Evolutionary conservation across 2,329 filamentous ascomycete genomes (phyloP), one percentile per base, ranked within the genome.

Genomic region (Aspergillus felis): DNA sequence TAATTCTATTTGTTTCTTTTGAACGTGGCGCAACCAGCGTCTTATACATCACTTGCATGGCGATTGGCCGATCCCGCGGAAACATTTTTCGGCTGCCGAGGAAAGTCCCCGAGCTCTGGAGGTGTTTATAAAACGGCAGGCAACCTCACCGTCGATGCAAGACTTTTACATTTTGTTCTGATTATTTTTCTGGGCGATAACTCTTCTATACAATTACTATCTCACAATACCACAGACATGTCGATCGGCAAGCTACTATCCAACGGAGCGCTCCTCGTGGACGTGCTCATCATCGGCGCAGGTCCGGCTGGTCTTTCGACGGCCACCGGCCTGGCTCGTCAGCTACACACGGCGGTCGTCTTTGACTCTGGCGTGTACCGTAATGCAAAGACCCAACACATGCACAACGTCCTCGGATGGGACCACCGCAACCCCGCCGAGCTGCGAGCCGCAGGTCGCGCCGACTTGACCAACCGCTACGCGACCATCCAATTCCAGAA

Each of bases 291-390:
- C 54, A 64, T 78, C 17, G 79, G 79, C 51, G 74, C 65, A 28
- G 79, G 79, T 0, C 79, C 78, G 6, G 76, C 77, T 0, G 79
- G 79, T 10, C 71, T 82, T 0, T 56, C 60, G 0, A 35, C 51
- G 1, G 76, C 76, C 0, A 62, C 73, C 1, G 65, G 66, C 0
- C 71, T 79, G 2, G 73, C 74, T n/a, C 76, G 78, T 32, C 69
- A 69, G 10, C 69, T 71, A 1, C 70, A 73, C 53, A 76, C 70
- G 10, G 72, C 71, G 20, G 59, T 80, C 8, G 68, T 82, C 25
- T 80, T 82, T 61, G 77, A 80, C 61, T 76, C 73, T 0, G 65
- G 63, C 3, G 55, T 63, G 8, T 82, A 78, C 61, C 76, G 80
- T 52, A 82, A 83, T 61, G 68, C 66, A 22, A 61, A 62, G 25